phyloP scores from a whole-genome alignment of 1,139 yeast genomes.

The Taphrina flavorubra region DNA sequence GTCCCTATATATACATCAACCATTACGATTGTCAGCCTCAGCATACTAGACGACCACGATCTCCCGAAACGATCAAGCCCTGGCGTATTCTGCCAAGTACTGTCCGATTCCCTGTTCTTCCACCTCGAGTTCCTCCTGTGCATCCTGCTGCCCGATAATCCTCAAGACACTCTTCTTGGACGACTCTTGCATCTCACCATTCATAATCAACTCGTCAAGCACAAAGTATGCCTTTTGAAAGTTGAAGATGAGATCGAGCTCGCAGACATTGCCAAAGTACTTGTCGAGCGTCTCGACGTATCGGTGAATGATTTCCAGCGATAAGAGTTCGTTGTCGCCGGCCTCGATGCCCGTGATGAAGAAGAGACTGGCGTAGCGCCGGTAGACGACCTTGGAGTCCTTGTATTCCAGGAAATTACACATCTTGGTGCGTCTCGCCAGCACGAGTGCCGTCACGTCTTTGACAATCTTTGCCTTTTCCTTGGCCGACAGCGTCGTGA shows the following conservation, averaged over 20 bases:
- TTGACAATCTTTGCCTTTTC: conserved; percentile 83
- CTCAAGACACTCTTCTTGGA: conserved; percentile 79
- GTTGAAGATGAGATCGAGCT: conserved; percentile 78
- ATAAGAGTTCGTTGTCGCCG: conserved; percentile 83
- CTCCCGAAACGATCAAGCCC: neutral
- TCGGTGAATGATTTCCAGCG: conserved; percentile 85
- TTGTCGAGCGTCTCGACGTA: conserved; percentile 97
- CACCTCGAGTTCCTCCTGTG: conserved; percentile 56
- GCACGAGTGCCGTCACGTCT: conserved; percentile 83
- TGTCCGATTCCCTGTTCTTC: conserved; percentile 47
- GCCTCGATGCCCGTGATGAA: conserved; percentile 85
- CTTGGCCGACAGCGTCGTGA: conserved; percentile 75
- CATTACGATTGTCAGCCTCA: too few relatives aligned
- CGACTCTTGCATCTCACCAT: conserved; percentile 84
- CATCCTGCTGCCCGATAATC: conserved; percentile 79
- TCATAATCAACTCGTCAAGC: conserved; percentile 80
- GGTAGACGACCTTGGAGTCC: conserved; percentile 84
- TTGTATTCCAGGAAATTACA: conserved; percentile 92
- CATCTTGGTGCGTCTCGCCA: conserved; percentile 89
- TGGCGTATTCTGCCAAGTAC: conserved; percentile 31
- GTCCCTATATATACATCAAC: too few relatives aligned
- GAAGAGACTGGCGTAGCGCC: conserved; percentile 82
- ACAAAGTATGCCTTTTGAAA: conserved; percentile 92
- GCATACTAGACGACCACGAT: too few relatives aligned
- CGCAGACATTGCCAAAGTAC: conserved; percentile 84